Percentiles rank a stretch among this genome's conserved stretches.
Evolutionary conservation across 495 filamentous ascomycete species (phyloP).

Genomic region (Tricharina praecox): DNA sequence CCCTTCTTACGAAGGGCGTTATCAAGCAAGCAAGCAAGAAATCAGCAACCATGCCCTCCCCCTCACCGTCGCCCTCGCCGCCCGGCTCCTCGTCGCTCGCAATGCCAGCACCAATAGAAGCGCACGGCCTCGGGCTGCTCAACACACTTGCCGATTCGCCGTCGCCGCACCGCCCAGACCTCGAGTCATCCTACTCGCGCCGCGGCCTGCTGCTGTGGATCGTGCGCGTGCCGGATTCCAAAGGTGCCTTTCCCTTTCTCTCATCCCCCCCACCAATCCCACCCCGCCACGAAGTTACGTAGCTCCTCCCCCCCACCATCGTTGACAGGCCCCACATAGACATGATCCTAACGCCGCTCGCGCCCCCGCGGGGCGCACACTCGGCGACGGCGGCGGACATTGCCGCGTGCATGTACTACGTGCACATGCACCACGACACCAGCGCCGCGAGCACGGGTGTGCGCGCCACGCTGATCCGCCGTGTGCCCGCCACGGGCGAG

Average conservation of each 20-base stretch:
- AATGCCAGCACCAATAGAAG: neutral
- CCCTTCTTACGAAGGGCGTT: too few relatives aligned
- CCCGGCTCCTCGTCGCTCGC: too few relatives aligned
- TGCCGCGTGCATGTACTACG: slow-evolving; percentile 71
- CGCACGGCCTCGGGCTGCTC: neutral
- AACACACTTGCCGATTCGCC: neutral
- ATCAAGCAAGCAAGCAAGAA: too few relatives aligned
- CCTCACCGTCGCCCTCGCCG: too few relatives aligned
- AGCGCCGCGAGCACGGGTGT: slow-evolving; percentile 25
- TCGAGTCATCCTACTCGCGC: neutral
- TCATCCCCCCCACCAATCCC: neutral
- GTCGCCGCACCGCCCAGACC: neutral
- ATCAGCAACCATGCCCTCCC: neutral
- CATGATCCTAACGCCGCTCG: slow-evolving; percentile 81
- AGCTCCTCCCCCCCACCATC: neutral
- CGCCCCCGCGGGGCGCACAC: slow-evolving; percentile 53
- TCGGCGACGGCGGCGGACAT: slow-evolving; percentile 79
- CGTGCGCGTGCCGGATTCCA: slow-evolving; percentile 1
- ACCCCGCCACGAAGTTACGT: neutral
- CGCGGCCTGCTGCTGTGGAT: slow-evolving; percentile 1
- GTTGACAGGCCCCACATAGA: slow-evolving; percentile 35
- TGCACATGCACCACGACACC: slow-evolving; percentile 48
- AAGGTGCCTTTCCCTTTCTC: neutral
- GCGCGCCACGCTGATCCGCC: slow-evolving; percentile 73
- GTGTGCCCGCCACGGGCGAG: slow-evolving; percentile 56